Base-by-base conservation (phyloP, 768 basidiomycete species). In the Boletus rubroflammeus region DNA sequence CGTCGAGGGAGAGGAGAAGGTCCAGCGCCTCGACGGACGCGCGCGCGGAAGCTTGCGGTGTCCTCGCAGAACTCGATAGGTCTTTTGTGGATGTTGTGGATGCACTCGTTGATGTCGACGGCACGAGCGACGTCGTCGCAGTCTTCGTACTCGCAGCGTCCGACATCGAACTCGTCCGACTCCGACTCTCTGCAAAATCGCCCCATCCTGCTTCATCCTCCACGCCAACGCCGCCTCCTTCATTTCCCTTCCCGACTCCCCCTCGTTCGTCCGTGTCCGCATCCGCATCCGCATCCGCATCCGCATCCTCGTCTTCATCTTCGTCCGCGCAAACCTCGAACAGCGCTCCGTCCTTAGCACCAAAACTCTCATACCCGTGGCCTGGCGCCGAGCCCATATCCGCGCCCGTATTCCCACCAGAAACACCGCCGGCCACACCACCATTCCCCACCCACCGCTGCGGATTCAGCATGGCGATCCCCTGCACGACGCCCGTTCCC, bases 381-480 rank as follows among this genome's bases (percentile, higher is more conserved):
- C 50, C 54, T n/a, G 44, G 53, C 17, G 7, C 29, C 3, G 15
- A 39, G n/a, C 21, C 50, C 8, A 6, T 25, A 17, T 14, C 51
- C 6, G n/a, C 19, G 2, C 39, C 46, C 5, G 21, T 19, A 19
- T 43, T 9, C 7, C 23, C 11, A 7, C 36, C 28, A 3, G 51
- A 40, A 46, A 26, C 46, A 42, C 46, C 54, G 15, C 54, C 45
- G 5, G 44, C n/a, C n/a, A n/a, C n/a, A n/a, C n/a, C n/a, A n/a
- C n/a, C 69, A 15, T 68, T 70, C 15, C 84, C 85, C 9, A 78
- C 84, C 92, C 91, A 96, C 53, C 88, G 78, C 65, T 90, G 85
- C 1, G 93, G 93, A 65, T 95, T 95, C 32, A 95, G 76, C 91
- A 93, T 95, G 0, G 86, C 76, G 35, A 94, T 85, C 1, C 93